Evolutionary conservation across 768 basidiomycete genomes (phyloP).

Genomic region (Suillus brevipes): DNA sequence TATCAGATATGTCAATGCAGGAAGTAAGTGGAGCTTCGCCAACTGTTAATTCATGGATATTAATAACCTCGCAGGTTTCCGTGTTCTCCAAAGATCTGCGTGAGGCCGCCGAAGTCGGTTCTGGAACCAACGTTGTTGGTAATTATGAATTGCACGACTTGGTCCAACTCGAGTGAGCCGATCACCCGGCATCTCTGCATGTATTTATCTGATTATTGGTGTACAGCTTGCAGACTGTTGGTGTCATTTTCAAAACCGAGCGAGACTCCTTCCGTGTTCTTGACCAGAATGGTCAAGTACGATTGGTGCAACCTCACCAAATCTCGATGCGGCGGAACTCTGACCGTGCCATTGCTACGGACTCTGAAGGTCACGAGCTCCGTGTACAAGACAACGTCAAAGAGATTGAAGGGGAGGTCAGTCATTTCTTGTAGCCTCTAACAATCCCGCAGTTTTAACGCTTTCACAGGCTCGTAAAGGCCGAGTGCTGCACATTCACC

Average conservation of each 20-base stretch:
- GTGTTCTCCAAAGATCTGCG: conserved; percentile 97
- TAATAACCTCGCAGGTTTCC: conserved; percentile 61
- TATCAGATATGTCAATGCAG: conserved; percentile 96
- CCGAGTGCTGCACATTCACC: conserved; percentile 88
- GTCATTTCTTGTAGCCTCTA: conserved; percentile 21
- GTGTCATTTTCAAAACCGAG: conserved; percentile 97
- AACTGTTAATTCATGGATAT: conserved; percentile 10
- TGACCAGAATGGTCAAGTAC: conserved; percentile 90
- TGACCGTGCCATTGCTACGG: conserved; percentile 80
- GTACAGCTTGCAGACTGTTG: conserved; percentile 83
- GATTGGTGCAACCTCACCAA: conserved; percentile 89
- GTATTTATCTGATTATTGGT: conserved; percentile 13
- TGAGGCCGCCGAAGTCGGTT: conserved; percentile 97
- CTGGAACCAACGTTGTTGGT: conserved; percentile 84
- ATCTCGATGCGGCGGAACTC: conserved; percentile 90
- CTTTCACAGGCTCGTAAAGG: conserved; percentile 73
- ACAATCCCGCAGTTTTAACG: conserved; percentile 2
- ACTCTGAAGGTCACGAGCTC: conserved; percentile 85
- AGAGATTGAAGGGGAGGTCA: conserved; percentile 85
- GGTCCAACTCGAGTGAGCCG: conserved; percentile 90
- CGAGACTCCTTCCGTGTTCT: conserved; percentile 94
- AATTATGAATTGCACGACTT: conserved; percentile 96
- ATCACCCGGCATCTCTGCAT: neutral
- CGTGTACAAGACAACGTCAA: conserved; percentile 89
- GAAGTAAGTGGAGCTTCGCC: conserved; percentile 55